Percentiles rank a stretch among this genome's conserved stretches.
Conservation (phyloP, 2,329 filamentous ascomycete species). For the Aureobasidium pullulans region DNA sequence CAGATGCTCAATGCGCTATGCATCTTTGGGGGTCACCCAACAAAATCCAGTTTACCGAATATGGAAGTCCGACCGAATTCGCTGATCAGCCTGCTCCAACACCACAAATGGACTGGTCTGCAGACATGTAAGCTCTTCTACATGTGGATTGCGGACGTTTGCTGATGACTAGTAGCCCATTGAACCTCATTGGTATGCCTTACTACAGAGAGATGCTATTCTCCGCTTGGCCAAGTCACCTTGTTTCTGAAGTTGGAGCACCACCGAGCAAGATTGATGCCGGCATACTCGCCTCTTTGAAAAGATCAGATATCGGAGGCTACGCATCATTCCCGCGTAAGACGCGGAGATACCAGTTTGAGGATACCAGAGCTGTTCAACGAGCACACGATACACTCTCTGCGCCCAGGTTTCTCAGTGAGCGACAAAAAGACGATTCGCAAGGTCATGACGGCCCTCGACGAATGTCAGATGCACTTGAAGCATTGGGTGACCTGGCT, state of each 20-base stretch:
- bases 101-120: conserved; percentile 34
- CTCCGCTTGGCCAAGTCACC: conserved; percentile 81
- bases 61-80: conserved; percentile 69
- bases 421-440: conserved; percentile 64
- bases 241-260: conserved; percentile 77
- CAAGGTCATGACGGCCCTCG: conserved; percentile 43
- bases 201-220: conserved; percentile 84
- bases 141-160: too few relatives aligned
- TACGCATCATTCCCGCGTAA: conserved; percentile 72
- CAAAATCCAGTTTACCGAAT: conserved; percentile 81
- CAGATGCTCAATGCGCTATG: conserved; percentile 69
- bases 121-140: conserved; percentile 53
- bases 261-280: conserved; percentile 69
- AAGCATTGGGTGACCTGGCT: conserved; percentile 60
- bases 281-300: conserved; percentile 58
- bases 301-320: conserved; percentile 30
- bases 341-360: conserved; percentile 70
- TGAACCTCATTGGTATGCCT: conserved; percentile 83
- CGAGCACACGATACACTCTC: conserved; percentile 55
- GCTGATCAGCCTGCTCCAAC: conserved; percentile 57
- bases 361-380: conserved; percentile 39
- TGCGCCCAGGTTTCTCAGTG: conserved; percentile 89
- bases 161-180: conserved; percentile 46
- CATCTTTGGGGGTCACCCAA: conserved; percentile 83
- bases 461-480: conserved; percentile 50